phyloP scores from a whole-genome alignment of 2,329 filamentous ascomycete genomes.

The Sclerotinia sclerotiorum region DNA sequence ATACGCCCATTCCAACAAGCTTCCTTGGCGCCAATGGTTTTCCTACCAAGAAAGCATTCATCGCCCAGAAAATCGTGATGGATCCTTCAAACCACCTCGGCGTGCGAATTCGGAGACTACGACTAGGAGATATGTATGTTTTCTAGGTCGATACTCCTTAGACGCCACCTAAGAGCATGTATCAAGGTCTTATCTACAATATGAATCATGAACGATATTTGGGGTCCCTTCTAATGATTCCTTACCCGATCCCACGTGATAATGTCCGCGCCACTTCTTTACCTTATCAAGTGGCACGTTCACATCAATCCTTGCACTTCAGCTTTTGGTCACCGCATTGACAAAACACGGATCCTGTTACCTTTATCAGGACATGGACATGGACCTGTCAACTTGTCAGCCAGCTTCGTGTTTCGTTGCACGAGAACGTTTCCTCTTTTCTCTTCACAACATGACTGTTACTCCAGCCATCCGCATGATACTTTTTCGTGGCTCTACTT shows the following conservation, averaged over 20 bases:
- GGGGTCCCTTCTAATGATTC: background rate
- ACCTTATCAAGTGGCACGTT: constrained; percentile 5
- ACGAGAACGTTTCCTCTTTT: constrained; percentile 2
- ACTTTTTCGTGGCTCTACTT: constrained; percentile 17
- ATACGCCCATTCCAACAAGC: constrained; percentile 4
- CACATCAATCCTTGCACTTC: background rate
- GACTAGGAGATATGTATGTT: background rate
- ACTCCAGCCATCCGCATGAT: constrained; percentile 21
- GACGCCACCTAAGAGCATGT: background rate
- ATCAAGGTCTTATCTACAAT: background rate
- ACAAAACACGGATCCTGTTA: constrained; percentile 12
- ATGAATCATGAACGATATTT: background rate
- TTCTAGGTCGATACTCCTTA: background rate
- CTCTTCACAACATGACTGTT: constrained; percentile 20
- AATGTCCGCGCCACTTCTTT: constrained; percentile 1
- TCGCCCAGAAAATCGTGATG: too few relatives aligned
- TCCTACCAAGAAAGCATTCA: background rate
- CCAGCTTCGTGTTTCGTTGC: background rate
- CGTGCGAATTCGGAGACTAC: background rate
- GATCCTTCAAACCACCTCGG: background rate
- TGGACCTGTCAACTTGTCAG: background rate
- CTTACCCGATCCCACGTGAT: background rate
- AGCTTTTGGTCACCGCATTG: constrained; percentile 14
- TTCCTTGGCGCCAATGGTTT: constrained; percentile 19
- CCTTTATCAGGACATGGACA: background rate